Evolutionary conservation across 176 grass and related monocot genomes (phyloP), one percentile per base, ranked within the genome.

Genomic region (Rhynchospora tenuis): DNA sequence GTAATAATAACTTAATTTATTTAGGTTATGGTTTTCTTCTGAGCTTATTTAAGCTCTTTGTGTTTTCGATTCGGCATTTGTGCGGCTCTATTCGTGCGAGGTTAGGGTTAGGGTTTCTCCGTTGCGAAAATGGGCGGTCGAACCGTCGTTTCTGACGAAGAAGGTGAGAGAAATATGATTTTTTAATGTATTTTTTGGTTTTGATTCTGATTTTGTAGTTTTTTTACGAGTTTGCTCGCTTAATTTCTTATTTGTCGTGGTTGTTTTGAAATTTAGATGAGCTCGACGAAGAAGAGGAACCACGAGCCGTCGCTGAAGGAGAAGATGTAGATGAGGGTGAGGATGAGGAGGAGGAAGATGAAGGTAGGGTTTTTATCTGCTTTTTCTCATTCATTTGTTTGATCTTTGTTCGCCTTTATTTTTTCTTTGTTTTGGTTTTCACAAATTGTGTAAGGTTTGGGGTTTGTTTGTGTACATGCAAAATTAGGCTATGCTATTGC

Each of bases 91-190:
- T 69, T 81, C 74, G 33, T 59, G 78, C 43, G 55, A 76, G 50
- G 84, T 81, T 88, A 88, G 91, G 88, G 85, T 90, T 93, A 90
- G 58, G 65, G 73, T 77, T 56, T 73, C 72, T n/a, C 73, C 52
- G 72, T 72, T 74, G 46, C 70, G 15, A 46, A 64, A 82, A 96
- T 99, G 97, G 86, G 70, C 7, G 86, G 93, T 48, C 82, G 85
- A 61, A 86, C 89, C 11, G 86, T 99, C 42, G 83, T 98, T 0
- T 95, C 93, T 51, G 97, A 96, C 15, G 97, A 99, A 5, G 91
- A 99, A 92, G 97, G 93, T 92, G 77, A 14, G 82, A 6, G 23
- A 28, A 58, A 24, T 52, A 3, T 15, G n/a, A 73, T 82, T 38
- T 81, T 7, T 78, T 17, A 23, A 12, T 59, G 13, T 29, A 50